Evolutionary conservation across 2,329 filamentous ascomycete genomes (phyloP), one percentile per base, ranked within the genome.

Genomic region (Nemania abortiva): DNA sequence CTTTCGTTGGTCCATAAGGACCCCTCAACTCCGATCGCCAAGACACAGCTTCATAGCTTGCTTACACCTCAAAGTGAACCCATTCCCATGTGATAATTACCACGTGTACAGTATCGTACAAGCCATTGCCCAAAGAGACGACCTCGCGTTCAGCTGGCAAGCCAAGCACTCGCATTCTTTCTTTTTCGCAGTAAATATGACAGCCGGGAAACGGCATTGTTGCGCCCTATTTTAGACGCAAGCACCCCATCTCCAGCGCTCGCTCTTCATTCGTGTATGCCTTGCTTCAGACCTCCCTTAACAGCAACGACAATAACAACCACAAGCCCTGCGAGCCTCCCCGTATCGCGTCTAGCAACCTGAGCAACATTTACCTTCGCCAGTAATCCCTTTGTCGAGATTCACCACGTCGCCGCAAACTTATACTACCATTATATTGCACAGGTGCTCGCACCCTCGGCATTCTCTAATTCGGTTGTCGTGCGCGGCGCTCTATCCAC

Each of bases 51-150:
- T 63, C 29, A 29, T 18, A 45, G 52, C 50, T 57, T 39, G 18
- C 53, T 57, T 39, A 53, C 49, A 27, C 11, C 47, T 22, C 7
- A 11, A 27, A 52, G 49, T 52, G 22, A 52, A 50, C 20, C 53
- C 50, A 61, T 66, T 64, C 13, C 49, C 67, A 71, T 71, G 70
- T 71, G 70, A 71, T 39, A 70, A 65, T 57, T 53, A 66, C 63
- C 65, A 63, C 65, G 64, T 63, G 63, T 67, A 49, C 31, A 34
- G 31, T 34, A 34, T 34, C 9, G 31, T 34, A 34, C 47, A 34
- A 58, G 56, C 45, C 18, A 49, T 53, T 53, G 49, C 47, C 59
- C 56, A n/a, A 52, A 18, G 29, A 49, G 20, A 13, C 7, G 3
- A 24, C 52, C 42, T 61, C 50, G 20, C 15, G 15, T 58, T 52